These are phyloP conservation scores for Zymoseptoria crescenta DNA, from an alignment of 2,329 filamentous ascomycete species.

Conservation along the genomic window DNA sequence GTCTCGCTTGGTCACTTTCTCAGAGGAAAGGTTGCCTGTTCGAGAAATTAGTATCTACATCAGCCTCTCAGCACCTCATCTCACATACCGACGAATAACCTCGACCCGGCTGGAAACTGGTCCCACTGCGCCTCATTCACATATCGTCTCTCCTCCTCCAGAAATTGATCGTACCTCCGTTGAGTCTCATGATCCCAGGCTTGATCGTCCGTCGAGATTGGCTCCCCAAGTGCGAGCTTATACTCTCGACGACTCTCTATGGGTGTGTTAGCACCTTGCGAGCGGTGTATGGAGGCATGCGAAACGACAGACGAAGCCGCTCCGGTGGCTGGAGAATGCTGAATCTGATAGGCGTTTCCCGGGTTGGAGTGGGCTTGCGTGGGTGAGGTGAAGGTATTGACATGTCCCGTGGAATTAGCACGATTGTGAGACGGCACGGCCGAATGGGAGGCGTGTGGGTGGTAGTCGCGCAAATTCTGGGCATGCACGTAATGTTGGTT, in stretches of 20 bases:
- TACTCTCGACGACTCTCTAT: slow-evolving; percentile 25
- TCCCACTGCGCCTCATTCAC: slow-evolving; percentile 76
- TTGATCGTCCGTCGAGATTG: slow-evolving; percentile 37
- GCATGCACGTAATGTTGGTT: slow-evolving; percentile 42
- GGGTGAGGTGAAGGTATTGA: slow-evolving; percentile 8
- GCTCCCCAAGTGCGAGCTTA: slow-evolving; percentile 24
- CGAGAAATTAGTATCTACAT: slow-evolving; percentile 13
- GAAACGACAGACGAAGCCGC: neutral
- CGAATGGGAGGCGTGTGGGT: slow-evolving; percentile 39
- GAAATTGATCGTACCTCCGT: slow-evolving; percentile 63
- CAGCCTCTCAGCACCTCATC: slow-evolving; percentile 2
- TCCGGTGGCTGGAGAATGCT: slow-evolving; percentile 3
- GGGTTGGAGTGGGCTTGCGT: slow-evolving; percentile 1
- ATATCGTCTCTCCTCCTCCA: slow-evolving; percentile 64
- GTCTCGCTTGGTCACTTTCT: slow-evolving; percentile 87
- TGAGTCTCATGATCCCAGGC: slow-evolving; percentile 53
- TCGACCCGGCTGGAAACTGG: slow-evolving; percentile 66
- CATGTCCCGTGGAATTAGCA: slow-evolving; percentile 21
- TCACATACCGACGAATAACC: slow-evolving; percentile 68
- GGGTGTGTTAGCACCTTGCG: slow-evolving; percentile 6
- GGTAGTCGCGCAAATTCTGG: slow-evolving; percentile 44
- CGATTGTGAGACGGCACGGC: slow-evolving; percentile 24
- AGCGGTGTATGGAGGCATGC: slow-evolving; percentile 1
- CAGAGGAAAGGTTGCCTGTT: slow-evolving; percentile 79
- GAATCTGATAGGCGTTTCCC: slow-evolving; percentile 3